A percentile compares a stretch with the other conserved stretches of the same genome.
phyloP scores from a whole-genome alignment of 176 grass and related monocot genomes.

The Carex scoparia region DNA sequence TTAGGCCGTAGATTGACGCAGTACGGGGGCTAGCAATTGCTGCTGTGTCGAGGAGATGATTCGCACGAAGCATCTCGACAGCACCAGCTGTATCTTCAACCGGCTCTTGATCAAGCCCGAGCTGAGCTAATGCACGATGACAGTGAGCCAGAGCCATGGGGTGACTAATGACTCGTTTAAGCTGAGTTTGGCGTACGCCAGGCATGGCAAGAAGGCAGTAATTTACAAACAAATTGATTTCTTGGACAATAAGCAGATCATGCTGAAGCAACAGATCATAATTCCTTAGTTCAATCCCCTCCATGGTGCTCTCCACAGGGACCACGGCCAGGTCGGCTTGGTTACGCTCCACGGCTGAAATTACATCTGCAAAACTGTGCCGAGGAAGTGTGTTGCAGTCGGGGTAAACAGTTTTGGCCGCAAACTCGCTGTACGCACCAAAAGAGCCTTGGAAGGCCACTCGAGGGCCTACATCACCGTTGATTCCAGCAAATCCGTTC shows the following conservation, averaged over 20 bases:
- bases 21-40: slow-evolving; percentile 82
- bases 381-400: slow-evolving; percentile 60
- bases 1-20: slow-evolving; percentile 63
- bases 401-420: slow-evolving; percentile 68
- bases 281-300: slow-evolving; percentile 67
- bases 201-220: slow-evolving; percentile 97
- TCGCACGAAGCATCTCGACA: slow-evolving; percentile 75
- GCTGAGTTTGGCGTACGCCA: slow-evolving; percentile 57
- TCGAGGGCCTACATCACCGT: slow-evolving; percentile 33
- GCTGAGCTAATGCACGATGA: slow-evolving; percentile 63
- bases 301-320: slow-evolving; percentile 91
- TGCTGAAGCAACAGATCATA: slow-evolving; percentile 83
- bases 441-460: slow-evolving; percentile 85
- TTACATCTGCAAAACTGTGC: slow-evolving; percentile 59
- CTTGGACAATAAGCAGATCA: slow-evolving; percentile 55
- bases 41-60: slow-evolving; percentile 64
- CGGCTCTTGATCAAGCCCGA: slow-evolving; percentile 58
- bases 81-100: slow-evolving; percentile 95
- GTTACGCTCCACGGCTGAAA: slow-evolving; percentile 57
- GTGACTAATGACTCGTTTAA: slow-evolving; percentile 89
- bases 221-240: slow-evolving; percentile 89
- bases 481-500: slow-evolving; percentile 29
- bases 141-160: slow-evolving; percentile 93
- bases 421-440: slow-evolving; percentile 91
- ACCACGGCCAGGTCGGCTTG: slow-evolving; percentile 58